phyloP scores from a whole-genome alignment of 805 yeast genomes.

The Yueomyces sp. region DNA sequence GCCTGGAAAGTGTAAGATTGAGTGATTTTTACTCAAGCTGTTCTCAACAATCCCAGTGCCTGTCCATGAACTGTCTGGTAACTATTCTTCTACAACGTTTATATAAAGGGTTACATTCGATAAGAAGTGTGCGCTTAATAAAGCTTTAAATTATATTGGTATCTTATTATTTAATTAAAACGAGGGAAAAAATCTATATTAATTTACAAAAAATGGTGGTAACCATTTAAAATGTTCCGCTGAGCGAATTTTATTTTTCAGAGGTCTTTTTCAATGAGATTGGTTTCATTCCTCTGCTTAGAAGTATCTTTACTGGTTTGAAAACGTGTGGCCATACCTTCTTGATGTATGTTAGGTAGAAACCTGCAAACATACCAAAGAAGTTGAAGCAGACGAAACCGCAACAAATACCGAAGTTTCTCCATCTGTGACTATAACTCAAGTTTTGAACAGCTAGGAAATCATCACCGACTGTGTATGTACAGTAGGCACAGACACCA shows the following conservation, averaged over 20 bases:
- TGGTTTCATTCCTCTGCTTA: background rate
- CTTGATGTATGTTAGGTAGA: constrained; percentile 31
- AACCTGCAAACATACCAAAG: constrained; percentile 27
- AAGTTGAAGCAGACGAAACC: constrained; percentile 35
- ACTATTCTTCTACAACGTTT: too few species aligned
- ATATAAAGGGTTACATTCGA: too few species aligned
- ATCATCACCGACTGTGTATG: constrained; percentile 37
- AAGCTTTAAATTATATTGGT: too few species aligned
- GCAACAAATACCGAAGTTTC: constrained; percentile 44
- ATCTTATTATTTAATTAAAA: too few species aligned
- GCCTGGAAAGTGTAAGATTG: too few species aligned
- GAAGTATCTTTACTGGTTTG: background rate
- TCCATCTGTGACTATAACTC: constrained; percentile 32
- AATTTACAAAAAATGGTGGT: too few species aligned
- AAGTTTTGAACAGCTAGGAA: constrained; percentile 29
- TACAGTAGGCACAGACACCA: constrained; percentile 41
- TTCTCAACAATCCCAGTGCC: too few species aligned
- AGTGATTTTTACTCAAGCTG: too few species aligned
- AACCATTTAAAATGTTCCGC: too few species aligned
- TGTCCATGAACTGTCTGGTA: too few species aligned
- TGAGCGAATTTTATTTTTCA: background rate
- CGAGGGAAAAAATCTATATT: too few species aligned
- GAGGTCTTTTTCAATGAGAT: background rate
- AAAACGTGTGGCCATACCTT: constrained; percentile 9
- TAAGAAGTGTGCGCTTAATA: too few species aligned